These are phyloP conservation scores for Petasospora fabianii DNA, from an alignment of 1,139 yeast species.

Conservation along the genomic window DNA sequence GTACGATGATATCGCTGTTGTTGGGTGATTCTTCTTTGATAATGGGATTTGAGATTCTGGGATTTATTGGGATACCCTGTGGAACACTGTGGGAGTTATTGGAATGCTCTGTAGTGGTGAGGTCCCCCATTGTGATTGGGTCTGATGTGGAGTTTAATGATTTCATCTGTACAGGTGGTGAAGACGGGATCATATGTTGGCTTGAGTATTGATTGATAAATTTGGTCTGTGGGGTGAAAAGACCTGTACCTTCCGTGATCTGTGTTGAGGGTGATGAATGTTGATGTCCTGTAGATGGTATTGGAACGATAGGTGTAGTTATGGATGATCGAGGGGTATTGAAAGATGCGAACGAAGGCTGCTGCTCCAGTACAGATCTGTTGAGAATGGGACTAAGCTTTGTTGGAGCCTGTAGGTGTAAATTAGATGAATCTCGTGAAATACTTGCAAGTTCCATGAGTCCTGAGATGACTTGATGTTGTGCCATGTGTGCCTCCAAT, in stretches of 20 bases:
- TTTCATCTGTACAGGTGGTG: no score
- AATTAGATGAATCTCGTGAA: not conserved
- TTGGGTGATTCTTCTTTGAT: not conserved
- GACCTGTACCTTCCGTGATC: no score
- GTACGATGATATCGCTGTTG: not conserved
- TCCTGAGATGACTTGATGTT: constrained; percentile 1
- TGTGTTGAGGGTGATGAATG: no score
- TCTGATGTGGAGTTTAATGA: no score
- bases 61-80: not conserved
- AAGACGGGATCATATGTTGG: no score
- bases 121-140: no score
- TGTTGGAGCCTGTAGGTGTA: not conserved
- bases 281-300: no score
- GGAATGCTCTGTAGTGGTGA: no score
- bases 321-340: not conserved
- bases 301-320: no score
- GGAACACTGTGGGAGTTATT: no score
- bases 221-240: no score
- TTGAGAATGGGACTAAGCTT: not conserved
- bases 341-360: not conserved
- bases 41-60: not conserved
- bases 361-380: not conserved
- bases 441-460: not conserved
- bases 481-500: constrained; percentile 1
- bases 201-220: no score